phyloP scores from a whole-genome alignment of 331 rosid genomes.

The Rosa hybrid region DNA sequence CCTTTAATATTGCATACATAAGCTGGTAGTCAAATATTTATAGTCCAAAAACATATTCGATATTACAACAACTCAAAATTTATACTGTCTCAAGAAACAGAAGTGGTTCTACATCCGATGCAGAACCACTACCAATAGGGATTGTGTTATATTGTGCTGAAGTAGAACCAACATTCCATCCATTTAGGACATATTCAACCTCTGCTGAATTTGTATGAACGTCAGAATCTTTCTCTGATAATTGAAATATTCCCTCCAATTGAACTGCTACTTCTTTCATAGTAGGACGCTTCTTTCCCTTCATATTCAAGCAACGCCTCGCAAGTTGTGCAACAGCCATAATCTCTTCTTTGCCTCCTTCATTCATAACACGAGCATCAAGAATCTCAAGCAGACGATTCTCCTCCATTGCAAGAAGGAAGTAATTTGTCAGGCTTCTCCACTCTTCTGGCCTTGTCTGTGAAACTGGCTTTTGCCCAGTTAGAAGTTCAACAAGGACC shows the following conservation, averaged over 20 bases:
- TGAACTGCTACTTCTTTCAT: conserved; percentile 28
- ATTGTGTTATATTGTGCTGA: neutral
- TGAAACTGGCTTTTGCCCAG: conserved; percentile 14
- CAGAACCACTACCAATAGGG: neutral
- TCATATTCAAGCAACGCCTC: conserved; percentile 20
- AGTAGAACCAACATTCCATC: neutral
- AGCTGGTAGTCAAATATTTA: no score
- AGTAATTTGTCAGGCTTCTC: conserved; percentile 26
- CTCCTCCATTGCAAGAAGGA: conserved; percentile 10
- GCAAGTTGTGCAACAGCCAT: conserved; percentile 28
- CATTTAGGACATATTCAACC: neutral
- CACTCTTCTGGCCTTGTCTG: neutral
- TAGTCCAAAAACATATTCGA: neutral
- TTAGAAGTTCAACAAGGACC: conserved; percentile 31
- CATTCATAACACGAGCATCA: conserved; percentile 8
- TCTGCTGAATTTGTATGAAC: neutral
- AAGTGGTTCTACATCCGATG: neutral
- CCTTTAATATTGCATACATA: neutral
- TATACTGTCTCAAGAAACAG: neutral
- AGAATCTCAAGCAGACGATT: conserved; percentile 22
- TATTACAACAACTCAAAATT: neutral
- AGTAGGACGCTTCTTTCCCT: conserved; percentile 21
- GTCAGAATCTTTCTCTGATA: neutral
- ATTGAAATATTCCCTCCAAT: conserved; percentile 13
- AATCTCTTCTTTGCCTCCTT: neutral